Evolutionary conservation across 768 basidiomycete genomes (phyloP), one percentile per base, ranked within the genome.

Genomic region (Dacryopinax spathularia): DNA sequence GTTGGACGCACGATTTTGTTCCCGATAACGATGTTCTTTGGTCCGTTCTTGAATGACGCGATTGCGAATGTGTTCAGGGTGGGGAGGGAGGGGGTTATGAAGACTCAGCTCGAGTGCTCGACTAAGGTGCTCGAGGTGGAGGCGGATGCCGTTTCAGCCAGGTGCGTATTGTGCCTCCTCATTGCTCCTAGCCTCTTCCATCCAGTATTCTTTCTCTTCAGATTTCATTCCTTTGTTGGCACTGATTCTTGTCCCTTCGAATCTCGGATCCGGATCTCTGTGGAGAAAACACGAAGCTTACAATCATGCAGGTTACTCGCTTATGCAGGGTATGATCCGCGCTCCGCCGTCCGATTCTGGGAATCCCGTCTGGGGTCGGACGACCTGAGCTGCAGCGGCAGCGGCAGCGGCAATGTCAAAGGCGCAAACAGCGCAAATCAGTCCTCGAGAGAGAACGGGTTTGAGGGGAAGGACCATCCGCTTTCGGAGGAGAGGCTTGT

Each of bases 41-140:
- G 95, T 0, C 95, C 95, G 1, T 96, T 97, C 72, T 84, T 97
- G 64, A 94, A 95, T 70, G 95, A 99, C 69, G 93, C 91, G 1
- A 81, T 98, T 27, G 90, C 86, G 0, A 84, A 88, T 61, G 69
- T 92, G 62, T 86, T 90, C 27, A 86, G 85, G 71, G 80, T 88
- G 0, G 86, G 89, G 1, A 65, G 10, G 67, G 68, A 48, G 69
- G 84, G 84, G 1, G 77, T 94, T 36, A 77, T 79, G 60, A 87
- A 84, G 72, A 74, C 87, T 1, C 83, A 84, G 27, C 85, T 87
- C 68, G 80, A 82, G 61, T 94, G 91, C 70, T 90, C 86, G 48
- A 89, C 83, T 65, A 77, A 84, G 64, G 82, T 81, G 44, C 89
- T 97, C 72, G 95, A 99, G 73, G 82, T 89, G 15, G 95, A 99